These are phyloP conservation scores for Gloeopeniophorella convolvens DNA, from an alignment of 768 basidiomycete genomes.

Conservation along the genomic window DNA sequence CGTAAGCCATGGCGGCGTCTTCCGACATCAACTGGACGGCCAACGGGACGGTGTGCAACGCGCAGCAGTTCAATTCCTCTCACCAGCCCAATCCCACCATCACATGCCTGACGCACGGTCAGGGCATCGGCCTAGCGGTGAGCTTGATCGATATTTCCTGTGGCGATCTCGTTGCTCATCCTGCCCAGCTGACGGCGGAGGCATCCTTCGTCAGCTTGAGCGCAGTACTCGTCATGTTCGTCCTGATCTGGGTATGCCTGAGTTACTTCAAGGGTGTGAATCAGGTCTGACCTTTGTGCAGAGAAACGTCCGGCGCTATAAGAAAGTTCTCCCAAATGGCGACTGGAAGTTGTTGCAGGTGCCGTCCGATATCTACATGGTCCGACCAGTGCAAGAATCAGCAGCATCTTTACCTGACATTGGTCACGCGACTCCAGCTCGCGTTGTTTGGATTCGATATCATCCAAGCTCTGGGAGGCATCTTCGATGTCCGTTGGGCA, in stretches of 20 bases:
- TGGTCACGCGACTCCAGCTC: conserved; percentile 23
- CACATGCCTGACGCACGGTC: conserved; percentile 28
- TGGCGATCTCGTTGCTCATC: neutral
- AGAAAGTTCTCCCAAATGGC: neutral
- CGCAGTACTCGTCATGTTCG: neutral
- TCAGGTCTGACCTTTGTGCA: neutral
- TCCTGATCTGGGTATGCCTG: conserved; percentile 10
- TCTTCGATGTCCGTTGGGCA: conserved; percentile 35
- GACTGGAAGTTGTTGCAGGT: conserved; percentile 26
- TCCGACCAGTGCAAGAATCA: conserved; percentile 10
- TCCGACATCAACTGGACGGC: neutral
- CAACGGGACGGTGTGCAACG: conserved; percentile 7
- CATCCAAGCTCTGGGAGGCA: conserved; percentile 34
- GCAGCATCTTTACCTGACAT: neutral
- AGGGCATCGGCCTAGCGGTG: conserved; percentile 35
- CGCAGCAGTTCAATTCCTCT: neutral
- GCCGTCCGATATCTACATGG: conserved; percentile 39
- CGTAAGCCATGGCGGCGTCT: neutral
- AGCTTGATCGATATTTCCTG: neutral
- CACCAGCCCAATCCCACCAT: neutral
- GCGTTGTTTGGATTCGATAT: conserved; percentile 29
- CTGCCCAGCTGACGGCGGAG: conserved; percentile 30
- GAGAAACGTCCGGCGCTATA: conserved; percentile 13
- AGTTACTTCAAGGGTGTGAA: neutral
- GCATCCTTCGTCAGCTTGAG: conserved; percentile 22